Base-by-base conservation (phyloP, 1,284 basidiomycete genomes). In the Ceratobasidium sp. region DNA sequence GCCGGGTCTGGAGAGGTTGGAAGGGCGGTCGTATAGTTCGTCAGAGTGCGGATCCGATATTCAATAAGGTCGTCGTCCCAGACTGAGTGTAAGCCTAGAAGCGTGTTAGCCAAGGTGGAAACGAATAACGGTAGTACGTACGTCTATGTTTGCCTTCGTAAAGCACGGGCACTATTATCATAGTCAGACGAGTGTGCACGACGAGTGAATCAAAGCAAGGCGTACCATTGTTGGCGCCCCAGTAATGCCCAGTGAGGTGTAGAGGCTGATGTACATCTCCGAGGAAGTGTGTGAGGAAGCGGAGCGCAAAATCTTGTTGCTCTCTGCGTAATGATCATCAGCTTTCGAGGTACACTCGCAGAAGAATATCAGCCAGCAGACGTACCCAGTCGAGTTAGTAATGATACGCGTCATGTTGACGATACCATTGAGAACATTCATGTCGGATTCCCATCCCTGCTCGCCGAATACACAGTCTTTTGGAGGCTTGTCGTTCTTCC, bases 181-280 rank as follows among this genome's bases (percentile, higher is more conserved):
- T n/a, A n/a, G n/a, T n/a, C n/a, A n/a, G n/a, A n/a, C n/a, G n/a
- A n/a, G n/a, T n/a, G n/a, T n/a, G n/a, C n/a, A n/a, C n/a, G n/a
- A n/a, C n/a, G n/a, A n/a, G n/a, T n/a, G n/a, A n/a, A n/a, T n/a
- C n/a, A n/a, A n/a, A n/a, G n/a, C n/a, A n/a, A n/a, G n/a, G 42
- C 68, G 68, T 73, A 83, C 84, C 84, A 23, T 89, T 89, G 82
- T 98, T 98, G 1, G 96, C 96, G 1, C 96, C 96, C 42, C 93
- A 88, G 80, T 94, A 91, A 17, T 94, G 87, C 2, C 95, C 95
- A 0, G 94, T 93, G 57, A 97, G 88, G 84, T 98, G 96, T 67
- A 97, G 86, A 12, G 96, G 96, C 89, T 94, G 92, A 82, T 97
- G 96, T 87, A 97, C 87, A 83, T 98, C 96, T 0, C 96, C 96